A percentile compares a stretch with the other conserved stretches of the same genome.
Evolutionary conservation across 2,329 filamentous ascomycete genomes (phyloP).

Genomic region (Metarhizium guizhouense): DNA sequence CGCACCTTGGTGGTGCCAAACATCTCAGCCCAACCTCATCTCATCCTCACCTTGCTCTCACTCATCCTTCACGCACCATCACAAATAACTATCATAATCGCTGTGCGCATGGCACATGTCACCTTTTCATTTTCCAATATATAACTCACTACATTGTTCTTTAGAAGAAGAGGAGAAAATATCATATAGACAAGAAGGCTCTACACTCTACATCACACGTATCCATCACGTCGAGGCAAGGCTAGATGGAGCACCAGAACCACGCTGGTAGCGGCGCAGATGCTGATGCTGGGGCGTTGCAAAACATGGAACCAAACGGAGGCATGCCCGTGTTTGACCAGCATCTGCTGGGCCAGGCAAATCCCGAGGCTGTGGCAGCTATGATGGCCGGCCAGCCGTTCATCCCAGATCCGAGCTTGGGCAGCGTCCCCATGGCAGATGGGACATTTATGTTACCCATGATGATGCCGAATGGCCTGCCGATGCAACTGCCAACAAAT

Average conservation of each 20-base stretch:
- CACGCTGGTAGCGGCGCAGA: neutral
- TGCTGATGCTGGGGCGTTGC: neutral
- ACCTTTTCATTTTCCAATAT: neutral
- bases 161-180: neutral
- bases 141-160: too few relatives aligned
- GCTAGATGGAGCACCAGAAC: slow-evolving; percentile 6
- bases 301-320: slow-evolving; percentile 4
- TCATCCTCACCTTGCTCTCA: neutral
- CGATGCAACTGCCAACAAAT: slow-evolving; percentile 11
- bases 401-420: slow-evolving; percentile 16
- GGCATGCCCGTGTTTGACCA: slow-evolving; percentile 3
- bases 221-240: neutral
- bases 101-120: neutral
- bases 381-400: slow-evolving; percentile 17
- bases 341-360: slow-evolving; percentile 1
- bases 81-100: neutral
- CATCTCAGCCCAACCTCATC: neutral
- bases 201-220: neutral
- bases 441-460: slow-evolving; percentile 22
- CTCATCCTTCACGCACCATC: neutral
- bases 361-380: slow-evolving; percentile 10
- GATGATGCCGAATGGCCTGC: slow-evolving; percentile 19
- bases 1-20: too few relatives aligned
- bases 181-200: neutral
- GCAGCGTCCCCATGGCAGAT: slow-evolving; percentile 16